Conservation (phyloP, 2,329 filamentous ascomycete species). For the Diaporthe citri region DNA sequence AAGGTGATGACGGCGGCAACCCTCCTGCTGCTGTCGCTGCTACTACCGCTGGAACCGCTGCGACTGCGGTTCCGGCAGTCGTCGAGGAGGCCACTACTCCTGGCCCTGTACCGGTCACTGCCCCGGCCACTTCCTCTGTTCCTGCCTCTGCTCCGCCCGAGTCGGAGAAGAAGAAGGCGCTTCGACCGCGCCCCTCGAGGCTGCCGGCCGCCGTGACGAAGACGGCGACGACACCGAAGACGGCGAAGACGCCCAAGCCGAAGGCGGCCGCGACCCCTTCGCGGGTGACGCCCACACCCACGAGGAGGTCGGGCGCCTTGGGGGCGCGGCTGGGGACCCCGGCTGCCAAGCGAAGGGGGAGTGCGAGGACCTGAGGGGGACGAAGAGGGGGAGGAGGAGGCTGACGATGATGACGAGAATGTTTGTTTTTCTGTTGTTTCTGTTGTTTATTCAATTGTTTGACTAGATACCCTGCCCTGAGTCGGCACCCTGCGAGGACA, state of each 20-base stretch:
- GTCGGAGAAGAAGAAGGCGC: constrained; percentile 23
- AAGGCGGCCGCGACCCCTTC: constrained; percentile 47
- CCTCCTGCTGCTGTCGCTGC: constrained; percentile 13
- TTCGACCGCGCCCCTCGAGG: constrained; percentile 31
- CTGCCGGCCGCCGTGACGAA: constrained; percentile 24
- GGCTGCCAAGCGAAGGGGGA: constrained; percentile 25
- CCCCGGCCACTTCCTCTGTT: neutral
- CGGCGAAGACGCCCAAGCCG: neutral
- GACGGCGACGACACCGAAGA: neutral
- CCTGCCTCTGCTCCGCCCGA: neutral
- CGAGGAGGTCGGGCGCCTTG: constrained; percentile 26
- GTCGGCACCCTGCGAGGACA: neutral
- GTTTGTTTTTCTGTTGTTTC: neutral
- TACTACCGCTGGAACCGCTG: constrained; percentile 2
- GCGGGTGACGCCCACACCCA: constrained; percentile 41
- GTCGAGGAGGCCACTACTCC: neutral
- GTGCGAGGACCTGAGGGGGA: neutral
- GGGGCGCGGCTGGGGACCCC: constrained; percentile 36
- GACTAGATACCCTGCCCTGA: constrained; percentile 32
- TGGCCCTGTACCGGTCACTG: neutral
- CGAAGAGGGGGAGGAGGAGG: neutral
- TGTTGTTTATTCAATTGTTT: constrained; percentile 26
- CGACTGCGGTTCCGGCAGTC: neutral
- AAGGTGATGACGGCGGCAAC: constrained; percentile 41
- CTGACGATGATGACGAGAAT: neutral